Evolutionary conservation across 805 yeast genomes (phyloP), one percentile per base, ranked within the genome.

Genomic region (Kazachstania viticola): DNA sequence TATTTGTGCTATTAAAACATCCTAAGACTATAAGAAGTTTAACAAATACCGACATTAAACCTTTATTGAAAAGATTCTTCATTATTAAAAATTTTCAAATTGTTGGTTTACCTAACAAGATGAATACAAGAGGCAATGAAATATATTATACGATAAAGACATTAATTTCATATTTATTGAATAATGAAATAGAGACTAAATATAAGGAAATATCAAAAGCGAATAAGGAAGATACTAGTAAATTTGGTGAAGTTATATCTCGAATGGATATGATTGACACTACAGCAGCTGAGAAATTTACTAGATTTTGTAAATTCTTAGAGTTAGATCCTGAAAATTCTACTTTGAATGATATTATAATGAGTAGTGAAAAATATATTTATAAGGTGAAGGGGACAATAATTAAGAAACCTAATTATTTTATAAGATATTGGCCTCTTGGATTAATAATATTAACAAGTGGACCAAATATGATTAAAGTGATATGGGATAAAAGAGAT

Each of bases 361-460:
- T 19, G 22, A 19, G 9, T 8, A 11, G 11, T 7, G 22, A 7
- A 19, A 19, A 19, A 19, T 11, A 11, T 7, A 19, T 8, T 8
- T 19, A 11, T 14, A 9, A 19, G 9, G 17, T 24, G 9, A 30
- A 28, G 8, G 12, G 34, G 7, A 29, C 21, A 9, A 9, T 21
- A 4, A 25, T 38, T 5, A 25, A 29, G 13, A 48, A 51, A 32
- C 82, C 82, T 13, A 45, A 58, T 1, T 42, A 54, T 13, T 23
- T 61, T 2, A 55, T 62, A 2, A 64, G 82, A 33, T 72, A 74
- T 54, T 85, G 94, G 95, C 82, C 87, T 1, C 35, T 69, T 0
- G 37, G 71, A 1, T 36, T 67, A 0, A 14, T 68, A 1, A 36
- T 61, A 1, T 28, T 64, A 0, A 31, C 65, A 3, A 71, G 69